Base-by-base conservation (phyloP, 805 yeast genomes). In the Wickerhamomyces sydowiorum region DNA sequence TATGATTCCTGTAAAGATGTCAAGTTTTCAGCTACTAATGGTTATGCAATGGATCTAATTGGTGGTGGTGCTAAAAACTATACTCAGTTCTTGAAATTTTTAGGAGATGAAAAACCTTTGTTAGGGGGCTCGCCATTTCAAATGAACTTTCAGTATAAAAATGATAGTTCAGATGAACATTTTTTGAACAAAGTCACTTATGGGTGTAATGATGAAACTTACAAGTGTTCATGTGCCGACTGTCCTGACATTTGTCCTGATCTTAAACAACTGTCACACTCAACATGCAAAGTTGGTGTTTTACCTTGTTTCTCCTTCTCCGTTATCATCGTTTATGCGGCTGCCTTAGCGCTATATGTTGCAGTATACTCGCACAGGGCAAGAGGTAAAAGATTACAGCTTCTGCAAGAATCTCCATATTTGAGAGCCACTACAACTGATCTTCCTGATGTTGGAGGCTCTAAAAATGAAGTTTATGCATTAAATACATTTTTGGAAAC, bases 91-190 rank as follows among this genome's bases (percentile, higher is more conserved):
- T 66, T 91, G 50, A 85, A 89, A 63, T 93, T 91, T 56, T 63
- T 93, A 39, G 98, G 98, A 12, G 98, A 91, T 59, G 95, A 88
- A 52, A 90, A 91, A 60, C 98, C 98, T 0, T 51, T 87, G 53
- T 68, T 91, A 4, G 97, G 98, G 1, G 99, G 99, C 0, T 87
- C 96, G 0, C 97, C 97, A 0, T 88, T 91, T 59, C 98, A 91
- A 60, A 90, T 91, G 47, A 83, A 89, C 58, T 89, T 79, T 60
- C 64, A 68, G 3, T 86, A 78, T 66, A 66, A 66, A 22, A 54
- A 59, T 10, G 45, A 46, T 5, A 20, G 40, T 4, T 13, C 48
- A n/a, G 43, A 44, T 47, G 44, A 38, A 19, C 48, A 13, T 49
- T 55, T 24, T 54, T 47, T 54, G 40, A 60, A 56, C 36, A 15